These are phyloP conservation scores for Metschnikowia aberdeeniae DNA, from an alignment of 805 yeast genomes.

Conservation along the genomic window DNA sequence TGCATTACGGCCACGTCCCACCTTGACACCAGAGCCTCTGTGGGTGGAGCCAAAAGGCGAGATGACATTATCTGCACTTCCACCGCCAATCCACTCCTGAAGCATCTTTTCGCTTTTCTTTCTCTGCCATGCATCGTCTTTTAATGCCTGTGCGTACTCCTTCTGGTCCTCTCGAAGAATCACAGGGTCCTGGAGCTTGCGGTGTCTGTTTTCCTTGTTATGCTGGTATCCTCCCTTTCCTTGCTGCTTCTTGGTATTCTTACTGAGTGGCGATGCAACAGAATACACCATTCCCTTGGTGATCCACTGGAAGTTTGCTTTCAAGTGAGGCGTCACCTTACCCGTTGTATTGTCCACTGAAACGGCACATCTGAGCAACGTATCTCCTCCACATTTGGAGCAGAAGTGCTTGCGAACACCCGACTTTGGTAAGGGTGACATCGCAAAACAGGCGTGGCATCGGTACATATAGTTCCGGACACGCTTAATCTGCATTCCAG, in stretches of 20 bases:
- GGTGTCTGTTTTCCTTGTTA: slow-evolving; percentile 55
- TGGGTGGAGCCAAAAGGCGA: slow-evolving; percentile 71
- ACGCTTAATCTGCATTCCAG: slow-evolving; percentile 80
- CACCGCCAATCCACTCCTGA: slow-evolving; percentile 92
- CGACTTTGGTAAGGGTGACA: slow-evolving; percentile 72
- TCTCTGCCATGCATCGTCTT: slow-evolving; percentile 83
- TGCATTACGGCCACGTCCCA: slow-evolving; percentile 82
- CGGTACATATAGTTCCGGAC: slow-evolving; percentile 91
- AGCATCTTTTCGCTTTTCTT: slow-evolving; percentile 81
- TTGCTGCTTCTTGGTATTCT: slow-evolving; percentile 60
- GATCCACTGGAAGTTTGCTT: slow-evolving; percentile 90
- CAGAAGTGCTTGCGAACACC: slow-evolving; percentile 86
- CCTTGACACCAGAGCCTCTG: slow-evolving; percentile 54
- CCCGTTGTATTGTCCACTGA: slow-evolving; percentile 79
- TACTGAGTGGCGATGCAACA: slow-evolving; percentile 83
- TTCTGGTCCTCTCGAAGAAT: slow-evolving; percentile 86
- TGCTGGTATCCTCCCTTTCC: slow-evolving; percentile 84
- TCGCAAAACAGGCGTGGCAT: slow-evolving; percentile 93
- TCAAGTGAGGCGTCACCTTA: slow-evolving; percentile 79
- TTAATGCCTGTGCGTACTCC: slow-evolving; percentile 84
- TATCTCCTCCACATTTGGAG: slow-evolving; percentile 91
- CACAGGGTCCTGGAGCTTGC: slow-evolving; percentile 46
- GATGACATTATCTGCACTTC: slow-evolving; percentile 77
- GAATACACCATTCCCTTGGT: slow-evolving; percentile 81
- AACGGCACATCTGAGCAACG: slow-evolving; percentile 86